Evolutionary conservation across 441 rosid species (phyloP).

Genomic region (Gossypium davidsonii): DNA sequence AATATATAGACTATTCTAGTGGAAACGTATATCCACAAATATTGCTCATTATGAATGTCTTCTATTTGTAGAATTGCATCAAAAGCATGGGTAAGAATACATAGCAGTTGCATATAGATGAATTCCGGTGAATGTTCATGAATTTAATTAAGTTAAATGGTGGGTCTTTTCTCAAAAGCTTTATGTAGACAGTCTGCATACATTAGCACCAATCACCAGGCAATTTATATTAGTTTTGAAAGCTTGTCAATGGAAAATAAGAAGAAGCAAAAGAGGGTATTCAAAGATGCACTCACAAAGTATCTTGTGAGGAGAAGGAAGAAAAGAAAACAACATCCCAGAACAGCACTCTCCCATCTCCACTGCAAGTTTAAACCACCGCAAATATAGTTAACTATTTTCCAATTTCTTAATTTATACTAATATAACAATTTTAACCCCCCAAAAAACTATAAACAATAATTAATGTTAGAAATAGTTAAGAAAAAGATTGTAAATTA

Average conservation of each 20-base stretch:
- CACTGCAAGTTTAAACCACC: conserved; percentile 35
- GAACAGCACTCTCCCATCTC: conserved; percentile 54
- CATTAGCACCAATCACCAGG: not conserved
- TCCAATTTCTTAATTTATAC: not conserved
- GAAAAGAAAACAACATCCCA: conserved; percentile 52
- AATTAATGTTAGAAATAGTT: not conserved
- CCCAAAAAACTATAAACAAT: too few relatives aligned
- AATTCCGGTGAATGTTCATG: too few relatives aligned
- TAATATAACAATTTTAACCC: too few relatives aligned
- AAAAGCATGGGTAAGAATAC: too few relatives aligned
- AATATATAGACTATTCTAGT: too few relatives aligned
- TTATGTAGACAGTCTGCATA: not conserved
- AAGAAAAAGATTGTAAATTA: not conserved
- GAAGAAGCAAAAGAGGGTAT: not conserved
- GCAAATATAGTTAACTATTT: not conserved
- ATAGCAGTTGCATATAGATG: too few relatives aligned
- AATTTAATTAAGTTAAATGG: too few relatives aligned
- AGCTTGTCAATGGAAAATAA: not conserved
- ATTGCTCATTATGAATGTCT: too few relatives aligned
- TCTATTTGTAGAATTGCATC: too few relatives aligned
- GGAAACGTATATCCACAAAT: too few relatives aligned
- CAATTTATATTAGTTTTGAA: conserved; percentile 5
- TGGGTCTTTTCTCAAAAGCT: too few relatives aligned
- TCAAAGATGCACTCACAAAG: conserved; percentile 32
- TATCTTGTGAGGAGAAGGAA: conserved; percentile 43